phyloP scores from a whole-genome alignment of 83 land plant genomes.

The Isoetes engelmannii region DNA sequence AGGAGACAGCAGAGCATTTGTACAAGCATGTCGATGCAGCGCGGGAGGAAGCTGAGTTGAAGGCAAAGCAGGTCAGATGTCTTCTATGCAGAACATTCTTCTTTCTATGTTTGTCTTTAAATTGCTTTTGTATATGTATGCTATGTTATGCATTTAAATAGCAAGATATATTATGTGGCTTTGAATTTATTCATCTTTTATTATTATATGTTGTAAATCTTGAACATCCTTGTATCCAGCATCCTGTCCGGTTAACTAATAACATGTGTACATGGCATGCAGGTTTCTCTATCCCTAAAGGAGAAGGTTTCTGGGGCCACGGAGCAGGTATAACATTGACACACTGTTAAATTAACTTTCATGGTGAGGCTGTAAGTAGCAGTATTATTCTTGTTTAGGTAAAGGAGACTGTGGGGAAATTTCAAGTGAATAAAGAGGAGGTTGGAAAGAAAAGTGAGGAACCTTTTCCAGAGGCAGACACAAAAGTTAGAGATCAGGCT shows the following conservation, averaged over 20 bases:
- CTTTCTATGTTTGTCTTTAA: too few species aligned
- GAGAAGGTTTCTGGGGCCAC: conserved; percentile 53
- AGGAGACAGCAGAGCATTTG: conserved; percentile 73
- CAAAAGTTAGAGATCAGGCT: too few species aligned
- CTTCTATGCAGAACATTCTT: too few species aligned
- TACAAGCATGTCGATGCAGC: conserved; percentile 71
- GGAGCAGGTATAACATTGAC: conserved; percentile 42
- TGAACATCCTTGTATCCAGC: too few species aligned
- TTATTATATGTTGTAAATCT: too few species aligned
- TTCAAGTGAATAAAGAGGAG: neutral
- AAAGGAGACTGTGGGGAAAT: neutral
- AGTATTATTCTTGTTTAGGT: conserved; percentile 1
- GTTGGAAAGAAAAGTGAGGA: neutral
- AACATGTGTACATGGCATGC: too few species aligned
- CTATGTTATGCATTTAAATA: too few species aligned
- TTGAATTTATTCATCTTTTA: too few species aligned
- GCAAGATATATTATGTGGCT: too few species aligned
- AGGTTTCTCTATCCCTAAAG: conserved; percentile 39
- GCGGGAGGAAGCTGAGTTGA: conserved; percentile 67
- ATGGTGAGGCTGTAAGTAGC: too few species aligned
- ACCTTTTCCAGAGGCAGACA: neutral
- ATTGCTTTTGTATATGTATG: too few species aligned
- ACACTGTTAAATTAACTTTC: neutral
- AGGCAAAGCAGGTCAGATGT: conserved; percentile 55
- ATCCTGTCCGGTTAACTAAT: too few species aligned